Evolutionary conservation across 257 asterid genomes (phyloP).

Genomic region (Solanum acaule): DNA sequence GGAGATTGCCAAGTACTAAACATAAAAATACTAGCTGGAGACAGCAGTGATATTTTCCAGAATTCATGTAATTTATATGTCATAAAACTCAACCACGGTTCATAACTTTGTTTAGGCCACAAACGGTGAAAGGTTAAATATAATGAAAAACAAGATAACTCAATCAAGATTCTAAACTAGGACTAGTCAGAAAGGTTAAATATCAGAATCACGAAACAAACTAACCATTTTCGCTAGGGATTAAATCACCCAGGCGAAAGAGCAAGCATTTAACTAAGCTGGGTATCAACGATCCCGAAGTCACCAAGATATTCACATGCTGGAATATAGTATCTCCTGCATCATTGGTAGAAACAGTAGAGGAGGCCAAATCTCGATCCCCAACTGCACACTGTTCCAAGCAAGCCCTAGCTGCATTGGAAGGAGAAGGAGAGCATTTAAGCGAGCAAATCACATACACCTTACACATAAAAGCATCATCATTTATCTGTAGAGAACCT

Average conservation of each 20-base stretch:
- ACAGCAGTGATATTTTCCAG: neutral
- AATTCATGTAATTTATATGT: neutral
- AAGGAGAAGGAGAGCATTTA: neutral
- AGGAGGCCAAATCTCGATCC: constrained; percentile 21
- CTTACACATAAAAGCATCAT: neutral
- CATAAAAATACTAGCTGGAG: neutral
- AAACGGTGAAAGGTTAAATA: neutral
- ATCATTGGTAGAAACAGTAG: constrained; percentile 7
- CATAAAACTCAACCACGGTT: neutral
- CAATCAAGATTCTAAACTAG: neutral
- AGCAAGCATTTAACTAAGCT: constrained; percentile 89
- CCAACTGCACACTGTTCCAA: constrained; percentile 74
- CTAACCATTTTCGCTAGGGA: constrained; percentile 71
- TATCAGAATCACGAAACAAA: constrained; percentile 3
- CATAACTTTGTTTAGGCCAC: neutral
- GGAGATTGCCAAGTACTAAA: neutral
- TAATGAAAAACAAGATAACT: neutral
- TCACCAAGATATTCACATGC: constrained; percentile 75
- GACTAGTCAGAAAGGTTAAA: neutral
- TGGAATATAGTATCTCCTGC: constrained; percentile 15
- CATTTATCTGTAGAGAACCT: neutral
- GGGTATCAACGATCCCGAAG: constrained; percentile 87
- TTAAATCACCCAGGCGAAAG: constrained; percentile 50
- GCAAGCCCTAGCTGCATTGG: constrained; percentile 59
- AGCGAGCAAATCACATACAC: neutral